Conservation (phyloP, 345 rosid species). For the Lepidium aucheri region DNA sequence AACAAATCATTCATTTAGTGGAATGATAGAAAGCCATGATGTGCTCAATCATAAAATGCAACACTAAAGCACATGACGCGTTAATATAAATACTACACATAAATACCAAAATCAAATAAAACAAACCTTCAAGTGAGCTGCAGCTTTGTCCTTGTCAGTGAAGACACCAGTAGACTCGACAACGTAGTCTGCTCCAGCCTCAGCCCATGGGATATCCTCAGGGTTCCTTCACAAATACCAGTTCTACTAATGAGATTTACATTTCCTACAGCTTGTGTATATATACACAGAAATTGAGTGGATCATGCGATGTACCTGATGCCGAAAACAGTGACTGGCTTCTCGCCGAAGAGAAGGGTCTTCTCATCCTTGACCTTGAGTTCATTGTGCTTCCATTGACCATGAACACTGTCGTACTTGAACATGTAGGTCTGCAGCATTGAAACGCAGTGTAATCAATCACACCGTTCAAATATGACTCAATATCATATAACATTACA, state of each 20-base stretch:
- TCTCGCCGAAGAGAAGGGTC: conserved; percentile 85
- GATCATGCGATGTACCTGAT: conserved; percentile 35
- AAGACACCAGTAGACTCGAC: conserved; percentile 91
- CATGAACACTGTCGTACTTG: conserved; percentile 93
- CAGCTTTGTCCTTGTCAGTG: conserved; percentile 95
- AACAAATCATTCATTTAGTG: background rate
- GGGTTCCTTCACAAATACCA: conserved; percentile 50
- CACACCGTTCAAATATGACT: background rate
- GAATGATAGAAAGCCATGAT: background rate
- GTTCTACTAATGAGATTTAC: background rate
- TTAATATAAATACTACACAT: background rate
- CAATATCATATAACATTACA: background rate
- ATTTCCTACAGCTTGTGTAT: background rate
- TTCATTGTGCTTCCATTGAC: conserved; percentile 86
- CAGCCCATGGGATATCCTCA: conserved; percentile 89
- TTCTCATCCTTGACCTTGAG: conserved; percentile 70
- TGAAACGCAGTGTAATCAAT: background rate
- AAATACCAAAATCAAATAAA: background rate
- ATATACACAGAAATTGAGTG: background rate
- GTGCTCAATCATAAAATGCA: background rate
- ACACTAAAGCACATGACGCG: background rate
- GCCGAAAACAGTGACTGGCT: conserved; percentile 66
- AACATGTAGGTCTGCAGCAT: conserved; percentile 78
- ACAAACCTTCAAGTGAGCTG: conserved; percentile 88
- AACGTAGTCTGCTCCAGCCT: conserved; percentile 66